Evolutionary conservation across 495 filamentous ascomycete genomes (phyloP).

Genomic region (Trichoderma orchidacearum): DNA sequence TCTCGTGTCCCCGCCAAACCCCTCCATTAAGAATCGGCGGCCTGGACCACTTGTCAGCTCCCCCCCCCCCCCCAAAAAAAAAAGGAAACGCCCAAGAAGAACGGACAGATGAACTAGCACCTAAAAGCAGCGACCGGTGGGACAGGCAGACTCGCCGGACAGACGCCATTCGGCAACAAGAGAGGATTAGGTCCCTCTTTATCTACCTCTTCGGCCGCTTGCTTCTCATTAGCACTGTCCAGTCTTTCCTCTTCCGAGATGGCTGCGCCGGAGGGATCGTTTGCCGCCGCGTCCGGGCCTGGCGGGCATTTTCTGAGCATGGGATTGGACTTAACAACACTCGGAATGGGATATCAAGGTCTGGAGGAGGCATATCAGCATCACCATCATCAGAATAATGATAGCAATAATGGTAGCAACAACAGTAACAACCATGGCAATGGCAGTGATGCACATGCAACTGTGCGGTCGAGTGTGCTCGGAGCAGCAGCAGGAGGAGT

Average conservation of each 20-base stretch:
- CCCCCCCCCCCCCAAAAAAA: no score
- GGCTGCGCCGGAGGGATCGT: background rate
- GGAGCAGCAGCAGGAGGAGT: background rate
- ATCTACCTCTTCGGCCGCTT: no score
- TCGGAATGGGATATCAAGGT: background rate
- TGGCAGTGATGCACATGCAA: background rate
- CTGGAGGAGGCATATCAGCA: background rate
- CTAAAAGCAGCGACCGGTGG: background rate
- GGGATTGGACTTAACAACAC: background rate
- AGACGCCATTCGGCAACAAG: background rate
- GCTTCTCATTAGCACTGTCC: background rate
- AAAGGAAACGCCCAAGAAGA: background rate
- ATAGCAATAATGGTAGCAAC: background rate
- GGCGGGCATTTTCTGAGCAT: background rate
- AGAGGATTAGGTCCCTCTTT: no score
- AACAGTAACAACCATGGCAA: background rate
- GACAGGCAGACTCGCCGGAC: no score
- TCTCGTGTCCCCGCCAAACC: background rate
- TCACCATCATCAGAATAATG: background rate
- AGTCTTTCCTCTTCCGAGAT: background rate
- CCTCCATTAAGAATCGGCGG: background rate
- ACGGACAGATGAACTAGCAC: background rate
- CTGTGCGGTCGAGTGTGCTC: no score
- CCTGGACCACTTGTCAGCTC: no score
- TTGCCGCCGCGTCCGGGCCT: background rate